Evolutionary conservation across 306 rosid species (phyloP).

Genomic region (Oemleria cerasiformis): DNA sequence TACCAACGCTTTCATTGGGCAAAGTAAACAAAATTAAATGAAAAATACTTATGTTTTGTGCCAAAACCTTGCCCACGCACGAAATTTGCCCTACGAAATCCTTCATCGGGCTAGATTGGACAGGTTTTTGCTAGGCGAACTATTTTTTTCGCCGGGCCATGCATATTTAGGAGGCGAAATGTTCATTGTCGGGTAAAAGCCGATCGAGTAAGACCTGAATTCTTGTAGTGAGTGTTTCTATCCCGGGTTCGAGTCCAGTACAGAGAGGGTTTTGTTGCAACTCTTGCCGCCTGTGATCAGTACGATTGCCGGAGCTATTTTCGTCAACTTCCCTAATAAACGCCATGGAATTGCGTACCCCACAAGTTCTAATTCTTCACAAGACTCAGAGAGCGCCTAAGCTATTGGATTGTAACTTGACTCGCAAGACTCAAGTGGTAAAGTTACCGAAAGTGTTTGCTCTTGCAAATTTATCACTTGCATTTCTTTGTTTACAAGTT

Average conservation of each 20-base stretch:
- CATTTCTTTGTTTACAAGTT: not conserved
- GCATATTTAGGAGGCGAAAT: too few relatives aligned
- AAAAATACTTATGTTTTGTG: too few relatives aligned
- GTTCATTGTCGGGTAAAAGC: too few relatives aligned
- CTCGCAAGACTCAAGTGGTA: not conserved
- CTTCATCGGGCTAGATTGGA: too few relatives aligned
- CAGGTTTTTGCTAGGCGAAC: too few relatives aligned
- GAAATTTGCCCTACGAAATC: too few relatives aligned
- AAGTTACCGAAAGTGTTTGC: not conserved
- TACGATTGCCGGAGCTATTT: slow-evolving; percentile 41
- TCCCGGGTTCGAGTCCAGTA: slow-evolving; percentile 42
- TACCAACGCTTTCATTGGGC: too few relatives aligned
- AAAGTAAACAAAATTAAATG: too few relatives aligned
- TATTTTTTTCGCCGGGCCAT: too few relatives aligned
- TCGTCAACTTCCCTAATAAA: slow-evolving; percentile 48
- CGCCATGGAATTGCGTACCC: slow-evolving; percentile 90
- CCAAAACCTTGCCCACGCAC: too few relatives aligned
- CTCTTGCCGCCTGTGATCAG: slow-evolving; percentile 68
- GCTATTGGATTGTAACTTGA: not conserved
- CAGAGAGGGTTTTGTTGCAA: slow-evolving; percentile 38
- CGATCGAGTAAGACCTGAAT: too few relatives aligned
- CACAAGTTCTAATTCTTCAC: slow-evolving; percentile 18
- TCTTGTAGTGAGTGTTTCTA: slow-evolving; percentile 59
- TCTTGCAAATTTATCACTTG: not conserved
- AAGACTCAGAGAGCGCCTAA: slow-evolving; percentile 1